Conservation (phyloP, 1,284 basidiomycete genomes). For the Sanghuangporus weigelae region DNA sequence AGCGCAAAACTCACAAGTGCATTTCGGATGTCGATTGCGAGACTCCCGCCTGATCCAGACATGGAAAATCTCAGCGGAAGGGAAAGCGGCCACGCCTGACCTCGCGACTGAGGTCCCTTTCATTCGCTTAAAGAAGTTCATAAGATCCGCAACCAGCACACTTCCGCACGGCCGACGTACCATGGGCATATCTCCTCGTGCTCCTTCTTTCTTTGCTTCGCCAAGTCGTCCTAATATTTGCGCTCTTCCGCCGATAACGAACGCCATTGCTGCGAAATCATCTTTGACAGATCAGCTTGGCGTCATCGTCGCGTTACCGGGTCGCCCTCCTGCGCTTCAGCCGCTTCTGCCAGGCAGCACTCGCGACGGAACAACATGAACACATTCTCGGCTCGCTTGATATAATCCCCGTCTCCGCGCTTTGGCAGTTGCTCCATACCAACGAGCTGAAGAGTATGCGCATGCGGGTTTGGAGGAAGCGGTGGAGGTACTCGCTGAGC, state of each 20-base stretch:
- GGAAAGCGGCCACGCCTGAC: not conserved
- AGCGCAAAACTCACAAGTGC: conserved; percentile 8
- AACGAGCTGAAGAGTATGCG: conserved; percentile 36
- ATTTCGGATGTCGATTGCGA: conserved; percentile 9
- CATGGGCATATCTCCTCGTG: conserved; percentile 61
- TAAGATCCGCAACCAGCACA: not conserved
- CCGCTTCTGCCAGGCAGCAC: conserved; percentile 45
- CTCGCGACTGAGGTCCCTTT: not conserved
- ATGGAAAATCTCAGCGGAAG: conserved; percentile 1
- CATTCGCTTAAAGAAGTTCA: conserved; percentile 5
- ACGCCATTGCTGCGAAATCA: conserved; percentile 74
- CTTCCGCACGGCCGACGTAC: conserved; percentile 40
- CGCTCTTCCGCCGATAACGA: conserved; percentile 52
- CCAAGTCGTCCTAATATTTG: conserved; percentile 55
- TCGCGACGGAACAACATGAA: conserved; percentile 76
- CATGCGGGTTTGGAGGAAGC: conserved; percentile 36
- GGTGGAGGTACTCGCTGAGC: conserved; percentile 27
- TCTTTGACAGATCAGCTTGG: conserved; percentile 64
- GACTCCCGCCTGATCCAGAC: not conserved
- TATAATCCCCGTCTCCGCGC: conserved; percentile 74
- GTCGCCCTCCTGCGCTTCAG: conserved; percentile 31
- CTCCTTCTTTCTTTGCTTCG: conserved; percentile 54
- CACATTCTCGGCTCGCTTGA: conserved; percentile 75
- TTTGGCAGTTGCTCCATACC: conserved; percentile 57
- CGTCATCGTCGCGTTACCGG: conserved; percentile 39